Evolutionary conservation across 1,284 basidiomycete species (phyloP).

Genomic region (Golubevia pallescens): DNA sequence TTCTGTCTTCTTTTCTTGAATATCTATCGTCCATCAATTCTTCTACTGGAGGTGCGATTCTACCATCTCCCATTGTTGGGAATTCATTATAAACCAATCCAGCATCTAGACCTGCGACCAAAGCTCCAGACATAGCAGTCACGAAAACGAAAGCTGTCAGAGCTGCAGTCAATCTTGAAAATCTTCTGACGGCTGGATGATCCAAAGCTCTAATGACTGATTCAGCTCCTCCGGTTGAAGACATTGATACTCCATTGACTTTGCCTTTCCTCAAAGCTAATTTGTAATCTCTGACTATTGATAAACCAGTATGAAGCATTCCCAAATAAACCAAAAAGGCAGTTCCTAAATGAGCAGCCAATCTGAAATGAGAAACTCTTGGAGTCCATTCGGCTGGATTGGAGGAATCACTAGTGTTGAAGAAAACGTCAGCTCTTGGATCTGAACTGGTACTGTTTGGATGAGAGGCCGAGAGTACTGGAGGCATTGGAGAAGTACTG

Average conservation of each 20-base stretch:
- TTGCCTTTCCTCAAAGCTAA: constrained; percentile 19
- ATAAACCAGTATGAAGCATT: constrained; percentile 56
- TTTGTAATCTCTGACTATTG: constrained; percentile 44
- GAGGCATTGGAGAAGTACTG: not conserved
- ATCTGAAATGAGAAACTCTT: constrained; percentile 55
- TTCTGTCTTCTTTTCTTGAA: constrained; percentile 18
- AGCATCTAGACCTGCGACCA: constrained; percentile 60
- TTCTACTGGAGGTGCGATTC: constrained; percentile 42
- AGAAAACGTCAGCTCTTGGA: not conserved
- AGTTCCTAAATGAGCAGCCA: constrained; percentile 58
- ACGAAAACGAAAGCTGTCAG: constrained; percentile 45
- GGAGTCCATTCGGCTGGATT: constrained; percentile 52
- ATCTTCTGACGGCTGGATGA: constrained; percentile 26
- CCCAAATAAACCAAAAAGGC: constrained; percentile 62
- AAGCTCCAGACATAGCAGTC: constrained; percentile 58
- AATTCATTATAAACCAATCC: constrained; percentile 63
- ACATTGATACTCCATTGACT: constrained; percentile 17
- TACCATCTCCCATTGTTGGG: constrained; percentile 58
- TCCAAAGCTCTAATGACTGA: constrained; percentile 24
- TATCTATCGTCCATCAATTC: constrained; percentile 54
- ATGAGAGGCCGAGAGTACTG: constrained; percentile 3
- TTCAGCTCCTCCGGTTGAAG: not conserved
- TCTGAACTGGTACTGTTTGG: not conserved
- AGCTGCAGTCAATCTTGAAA: constrained; percentile 23
- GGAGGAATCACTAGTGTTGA: constrained; percentile 3